Evolutionary conservation across 129 eudicot genomes (phyloP).

Genomic region (Tanacetum coccineum): DNA sequence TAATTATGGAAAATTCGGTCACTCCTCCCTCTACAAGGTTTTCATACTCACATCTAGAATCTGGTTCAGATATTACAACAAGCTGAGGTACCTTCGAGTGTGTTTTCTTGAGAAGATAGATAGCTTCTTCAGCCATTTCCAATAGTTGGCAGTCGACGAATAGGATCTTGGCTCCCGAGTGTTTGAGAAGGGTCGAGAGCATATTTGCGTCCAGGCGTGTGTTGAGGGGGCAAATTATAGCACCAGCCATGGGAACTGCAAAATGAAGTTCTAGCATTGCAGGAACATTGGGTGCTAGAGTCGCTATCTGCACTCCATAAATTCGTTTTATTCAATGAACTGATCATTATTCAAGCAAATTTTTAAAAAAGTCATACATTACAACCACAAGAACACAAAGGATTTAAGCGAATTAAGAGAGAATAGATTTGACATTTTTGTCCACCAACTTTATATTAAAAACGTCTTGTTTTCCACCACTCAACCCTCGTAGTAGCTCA

Average conservation of each 20-base stretch:
- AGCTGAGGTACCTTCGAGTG: not conserved
- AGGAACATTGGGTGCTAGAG: not conserved
- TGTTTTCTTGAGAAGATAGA: not conserved
- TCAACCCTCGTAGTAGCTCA: too few relatives aligned
- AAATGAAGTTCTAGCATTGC: conserved; percentile 3
- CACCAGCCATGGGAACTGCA: conserved; percentile 4
- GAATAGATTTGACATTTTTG: too few relatives aligned
- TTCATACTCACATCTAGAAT: not conserved
- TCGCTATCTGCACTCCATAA: not conserved
- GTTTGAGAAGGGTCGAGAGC: not conserved
- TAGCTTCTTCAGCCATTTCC: not conserved
- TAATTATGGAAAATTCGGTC: not conserved
- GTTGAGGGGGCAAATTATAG: not conserved
- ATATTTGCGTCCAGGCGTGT: not conserved
- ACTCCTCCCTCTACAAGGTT: not conserved
- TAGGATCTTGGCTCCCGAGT: not conserved
- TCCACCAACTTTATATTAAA: too few relatives aligned
- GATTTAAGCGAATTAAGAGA: too few relatives aligned
- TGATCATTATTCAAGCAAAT: too few relatives aligned
- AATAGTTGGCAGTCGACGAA: not conserved
- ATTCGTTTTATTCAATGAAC: too few relatives aligned
- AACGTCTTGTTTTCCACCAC: too few relatives aligned
- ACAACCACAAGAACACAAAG: too few relatives aligned
- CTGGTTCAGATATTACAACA: not conserved
- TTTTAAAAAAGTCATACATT: too few relatives aligned